Evolutionary conservation across 2,329 filamentous ascomycete species (phyloP), one percentile per base, ranked within the genome.

Genomic region (Botrytis hyacinthi): DNA sequence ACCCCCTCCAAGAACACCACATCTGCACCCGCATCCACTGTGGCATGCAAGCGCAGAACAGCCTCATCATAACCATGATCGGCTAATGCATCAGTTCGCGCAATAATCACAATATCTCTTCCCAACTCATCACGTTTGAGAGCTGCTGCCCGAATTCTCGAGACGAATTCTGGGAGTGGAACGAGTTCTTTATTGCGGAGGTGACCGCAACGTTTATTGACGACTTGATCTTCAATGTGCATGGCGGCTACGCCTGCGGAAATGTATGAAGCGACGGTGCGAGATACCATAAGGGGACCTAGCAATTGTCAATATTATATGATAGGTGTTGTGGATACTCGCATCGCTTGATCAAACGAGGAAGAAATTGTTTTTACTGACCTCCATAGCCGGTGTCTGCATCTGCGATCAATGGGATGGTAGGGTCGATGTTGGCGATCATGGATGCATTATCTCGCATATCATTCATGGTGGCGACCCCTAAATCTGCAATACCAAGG

Each of bases 201-300:
- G 78, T 92, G 90, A 0, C 90, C 90, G 79, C 90, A 92, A 16
- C 89, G 87, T 82, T 92, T 92, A 62, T 85, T 87, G 61, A 86
- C 82, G 29, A 91, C 84, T 82, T 92, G 89, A 80, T 91, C 89
- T 80, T 91, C 89, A 73, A 91, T 85, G 77, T 91, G 88, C 32
- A 90, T 81, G 0, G 83, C 89, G 1, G 89, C 88, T 4, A 91
- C 86, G 22, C 88, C 88, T 8, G 85, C 70, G 22, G 32, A 48
- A 83, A 40, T 84, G 83, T 67, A 85, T 84, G 80, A 26, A 29
- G 59, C 46, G 3, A 59, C 51, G 14, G 71, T 68, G 7, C 54
- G 70, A 14, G 44, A 63, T 54, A 90, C 85, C 83, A 85, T 87
- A 44, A 85, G 81, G 48, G 75, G 75, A 10, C 75, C 73, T 75